Conservation (phyloP, 169 alveolate genomes). For the Amoebophrya sp. region DNA sequence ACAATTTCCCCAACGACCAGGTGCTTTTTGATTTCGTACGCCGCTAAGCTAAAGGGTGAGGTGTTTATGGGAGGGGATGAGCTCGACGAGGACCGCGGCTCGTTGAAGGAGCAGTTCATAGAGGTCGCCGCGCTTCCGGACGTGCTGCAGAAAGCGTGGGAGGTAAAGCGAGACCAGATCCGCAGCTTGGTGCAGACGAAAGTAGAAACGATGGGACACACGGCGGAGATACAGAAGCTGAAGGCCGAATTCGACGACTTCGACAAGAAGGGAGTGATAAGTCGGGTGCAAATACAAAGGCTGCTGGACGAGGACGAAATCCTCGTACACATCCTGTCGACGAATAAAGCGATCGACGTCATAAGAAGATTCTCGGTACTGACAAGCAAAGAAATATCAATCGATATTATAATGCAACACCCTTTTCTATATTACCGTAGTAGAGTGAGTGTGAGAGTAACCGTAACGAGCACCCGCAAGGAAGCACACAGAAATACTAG, state of each 20-base stretch:
- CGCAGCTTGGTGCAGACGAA: not conserved
- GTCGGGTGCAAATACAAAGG: not conserved
- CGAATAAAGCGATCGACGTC: not conserved
- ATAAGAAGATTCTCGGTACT: not conserved
- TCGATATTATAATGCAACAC: too few species aligned
- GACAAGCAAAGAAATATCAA: too few species aligned
- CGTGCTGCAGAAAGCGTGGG: not conserved
- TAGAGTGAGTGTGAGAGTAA: too few species aligned
- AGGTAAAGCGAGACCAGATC: not conserved
- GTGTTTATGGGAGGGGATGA: not conserved
- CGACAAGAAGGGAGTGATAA: not conserved
- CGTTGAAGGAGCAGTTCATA: not conserved
- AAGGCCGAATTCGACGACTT: conserved; percentile 1
- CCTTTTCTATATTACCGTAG: too few species aligned
- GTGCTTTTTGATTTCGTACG: not conserved
- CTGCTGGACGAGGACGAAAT: not conserved
- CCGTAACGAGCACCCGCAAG: too few species aligned
- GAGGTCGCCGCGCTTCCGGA: not conserved
- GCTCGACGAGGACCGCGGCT: not conserved
- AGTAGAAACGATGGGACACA: not conserved
- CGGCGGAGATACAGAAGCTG: not conserved
- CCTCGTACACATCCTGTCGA: not conserved
- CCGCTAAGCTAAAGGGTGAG: not conserved
- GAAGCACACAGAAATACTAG: too few species aligned
- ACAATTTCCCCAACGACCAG: too few species aligned